A percentile compares a stretch with the other conserved stretches of the same genome.
These are phyloP conservation scores for Skeletonema marinoi DNA, from an alignment of 108 stramenopile genomes.

Conservation along the genomic window DNA sequence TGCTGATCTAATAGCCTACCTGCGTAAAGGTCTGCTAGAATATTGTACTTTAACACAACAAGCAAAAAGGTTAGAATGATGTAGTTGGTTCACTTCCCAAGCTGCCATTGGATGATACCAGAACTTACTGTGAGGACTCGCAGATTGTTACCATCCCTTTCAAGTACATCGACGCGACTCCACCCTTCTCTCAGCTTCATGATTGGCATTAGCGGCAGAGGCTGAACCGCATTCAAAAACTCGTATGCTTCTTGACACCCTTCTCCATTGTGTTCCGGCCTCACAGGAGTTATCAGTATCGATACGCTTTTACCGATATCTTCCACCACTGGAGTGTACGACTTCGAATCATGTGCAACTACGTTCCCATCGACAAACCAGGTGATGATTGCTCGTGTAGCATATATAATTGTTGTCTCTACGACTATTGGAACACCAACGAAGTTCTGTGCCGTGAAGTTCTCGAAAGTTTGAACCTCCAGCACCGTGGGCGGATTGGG, in stretches of 20 bases:
- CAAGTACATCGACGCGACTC: conserved; percentile 6
- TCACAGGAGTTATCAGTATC: conserved; percentile 30
- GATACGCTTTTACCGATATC: conserved; percentile 41
- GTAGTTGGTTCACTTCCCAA: background rate
- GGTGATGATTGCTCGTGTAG: conserved; percentile 49
- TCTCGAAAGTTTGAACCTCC: conserved; percentile 59
- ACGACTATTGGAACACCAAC: conserved; percentile 61
- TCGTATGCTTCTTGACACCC: conserved; percentile 40
- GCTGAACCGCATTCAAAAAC: conserved; percentile 21
- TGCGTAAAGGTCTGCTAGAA: conserved; percentile 69
- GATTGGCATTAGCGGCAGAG: conserved; percentile 43
- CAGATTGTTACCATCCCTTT: conserved; percentile 7
- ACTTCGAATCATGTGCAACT: conserved; percentile 25
- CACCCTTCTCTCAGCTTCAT: conserved; percentile 37
- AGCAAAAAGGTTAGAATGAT: background rate
- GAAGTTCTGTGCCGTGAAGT: conserved; percentile 55
- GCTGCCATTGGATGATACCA: background rate
- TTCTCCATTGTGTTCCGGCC: conserved; percentile 38
- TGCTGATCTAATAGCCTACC: conserved; percentile 33
- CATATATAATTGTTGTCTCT: conserved; percentile 43
- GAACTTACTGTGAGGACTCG: conserved; percentile 34
- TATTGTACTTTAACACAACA: conserved; percentile 53
- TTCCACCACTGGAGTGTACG: conserved; percentile 15
- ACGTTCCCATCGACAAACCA: conserved; percentile 61
- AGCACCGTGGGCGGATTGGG: conserved; percentile 62